Base-by-base conservation (phyloP, 2,329 filamentous ascomycete species). In the Coniella lustricola region DNA sequence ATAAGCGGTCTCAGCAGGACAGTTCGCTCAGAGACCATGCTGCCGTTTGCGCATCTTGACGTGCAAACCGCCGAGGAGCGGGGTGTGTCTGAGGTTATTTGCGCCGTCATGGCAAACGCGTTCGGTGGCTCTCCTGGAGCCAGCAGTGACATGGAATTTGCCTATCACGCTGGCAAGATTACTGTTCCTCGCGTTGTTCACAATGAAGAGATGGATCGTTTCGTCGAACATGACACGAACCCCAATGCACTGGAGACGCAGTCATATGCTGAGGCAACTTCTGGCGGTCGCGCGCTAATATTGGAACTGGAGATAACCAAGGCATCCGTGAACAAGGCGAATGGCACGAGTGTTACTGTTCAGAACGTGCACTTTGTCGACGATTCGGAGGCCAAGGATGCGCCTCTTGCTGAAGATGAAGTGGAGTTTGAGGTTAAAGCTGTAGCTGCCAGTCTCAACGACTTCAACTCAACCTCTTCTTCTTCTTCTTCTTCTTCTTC, bases 11-110 rank as follows among this genome's bases (percentile, higher is more conserved):
- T 75, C 3, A 65, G 68, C 49, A 64, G 73, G 29, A 69, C 67
- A 1, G 62, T 75, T 18, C 70, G 72, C 1, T 73, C 72, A 1
- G 73, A 75, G 54, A 67, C 68, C 1, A 64, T 65, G 20, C 67
- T 72, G 41, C 63, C 63, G 12, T 69, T 71, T 14, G 68, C 69
- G 1, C 73, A 68, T 1, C 59, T 76, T 0, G 72, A 75, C 42
- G 59, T 76, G 1, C 69, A 75, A 31, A 65, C 65, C 3, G 38
- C 48, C 10, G 37, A 44, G 0, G 46, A 44, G 0, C 10, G 20
- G 17, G 55, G 63, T 3, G 56, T 56, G 1, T 59, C 61, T 36
- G 52, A 54, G 4, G 56, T 53, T 7, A 57, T 59, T 3, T 49
- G 55, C 7, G 50, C 55, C 14, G 53, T 71, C 0, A 67, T 70